Base-by-base conservation (phyloP, 2,329 filamentous ascomycete species). In the Alternaria atra region DNA sequence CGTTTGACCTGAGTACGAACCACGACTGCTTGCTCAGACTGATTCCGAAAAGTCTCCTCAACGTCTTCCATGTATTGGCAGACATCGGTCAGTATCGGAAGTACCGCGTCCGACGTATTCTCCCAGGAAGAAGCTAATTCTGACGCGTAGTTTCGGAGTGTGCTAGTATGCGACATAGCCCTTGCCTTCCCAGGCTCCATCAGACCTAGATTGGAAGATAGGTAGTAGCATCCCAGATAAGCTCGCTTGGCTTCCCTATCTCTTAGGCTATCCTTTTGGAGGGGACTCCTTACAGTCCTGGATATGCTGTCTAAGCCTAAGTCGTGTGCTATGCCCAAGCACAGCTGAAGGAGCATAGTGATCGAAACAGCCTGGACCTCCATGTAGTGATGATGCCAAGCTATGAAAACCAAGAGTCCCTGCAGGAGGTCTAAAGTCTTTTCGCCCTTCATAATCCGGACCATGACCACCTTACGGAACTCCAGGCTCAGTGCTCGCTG, bases 331-430 rank as follows among this genome's bases (percentile, higher is more conserved):
- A 78, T 73, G 46, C 74, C 74, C 23, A 75, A 59, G 48, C 73
- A 77, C 6, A 78, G 63, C 44, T 77, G 76, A 6, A 77, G 63
- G 32, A 78, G 71, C 66, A 76, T 72, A 13, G 73, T 70, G 34
- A 77, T 70, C 1, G 75, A 77, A 30, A 76, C 67, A 7, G 74
- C 73, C 32, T 77, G 70, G 27, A 70, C 54, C 47, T 78, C 74
- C 74, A 77, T 77, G 42, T 77, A 78, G 50, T 75, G 75, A 32
- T 78, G 75, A 37, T 78, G 75, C 76, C 76, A 78, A 4, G 76
- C 76, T 52, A 77, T 73, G 50, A 77, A 78, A 12, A 77, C 68
- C 13, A 78, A 58, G 27, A 78, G 57, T 4, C 67, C 73, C 40
- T 77, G 74, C 25, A 78, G 58, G 30, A 78, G 47, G 58, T 78